Evolutionary conservation across 495 filamentous ascomycete species (phyloP), one percentile per base, ranked within the genome.

Genomic region (Daldinia grandis): DNA sequence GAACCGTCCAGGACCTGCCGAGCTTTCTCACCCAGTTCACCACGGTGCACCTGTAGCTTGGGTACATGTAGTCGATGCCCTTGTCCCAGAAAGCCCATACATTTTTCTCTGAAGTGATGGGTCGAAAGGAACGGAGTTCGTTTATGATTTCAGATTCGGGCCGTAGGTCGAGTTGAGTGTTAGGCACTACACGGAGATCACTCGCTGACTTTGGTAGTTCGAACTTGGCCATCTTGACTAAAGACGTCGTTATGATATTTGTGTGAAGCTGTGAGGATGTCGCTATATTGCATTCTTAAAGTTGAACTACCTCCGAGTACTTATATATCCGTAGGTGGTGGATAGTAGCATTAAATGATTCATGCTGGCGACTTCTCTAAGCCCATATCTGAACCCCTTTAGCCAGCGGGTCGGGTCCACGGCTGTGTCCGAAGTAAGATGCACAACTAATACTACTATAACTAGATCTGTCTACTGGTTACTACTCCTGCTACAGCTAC

Each of bases 51-150:
- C 66, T 74, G 62, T 75, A 76, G 75, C 80, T 81, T 1, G 74
- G 59, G 9, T 75, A 78, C 75, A 82, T 78, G 24, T 64, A 38
- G 8, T 63, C 40, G 19, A 78, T 60, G 7, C 80, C 80, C n/a
- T 74, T 75, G 58, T 83, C 75, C 81, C 81, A 83, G 72, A 77
- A 82, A 14, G 78, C 74, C 81, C 81, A 83, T n/a, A 83, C 69
- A 42, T 83, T 83, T 64, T 81, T 82, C 63, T 81, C 80, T 5
- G 74, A 78, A 35, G 72, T 76, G 15, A 80, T 57, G 27, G 76
- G 74, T 2, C 63, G 73, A 35, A 68, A 73, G 8, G 57, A 38
- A n/a, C 38, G 57, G 4, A 77, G 61, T 12, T 64, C 62, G 57
- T 24, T 4, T 58, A 70, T 14, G 10, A 77, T 77, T 19, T 73